Base-by-base conservation (phyloP, 2,329 filamentous ascomycete species). In the Penicillium palitans region DNA sequence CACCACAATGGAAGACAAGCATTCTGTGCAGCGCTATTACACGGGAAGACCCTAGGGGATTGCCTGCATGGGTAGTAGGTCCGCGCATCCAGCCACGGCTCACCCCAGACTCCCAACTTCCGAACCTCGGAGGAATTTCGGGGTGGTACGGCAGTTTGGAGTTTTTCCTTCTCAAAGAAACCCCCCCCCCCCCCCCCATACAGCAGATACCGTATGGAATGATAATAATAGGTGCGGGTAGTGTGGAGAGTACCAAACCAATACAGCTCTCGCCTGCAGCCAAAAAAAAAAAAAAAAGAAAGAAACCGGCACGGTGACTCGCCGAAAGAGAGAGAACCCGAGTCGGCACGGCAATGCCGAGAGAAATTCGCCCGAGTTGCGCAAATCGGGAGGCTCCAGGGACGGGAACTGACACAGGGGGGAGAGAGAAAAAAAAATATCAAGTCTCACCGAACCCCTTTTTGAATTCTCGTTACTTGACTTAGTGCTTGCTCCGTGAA, bases 261-360 rank as follows among this genome's bases (percentile, higher is more conserved):
- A 37, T 56, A 56, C 53, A 9, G 10, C n/a, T 24, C 8, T 7
- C 24, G n/a, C 24, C 8, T 49, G 17, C 4, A 33, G 6, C n/a
- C 6, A 8, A 33, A 27, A 52, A 40, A 31, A 39, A 25, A 7
- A 8, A 44, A 52, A 40, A 31, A 39, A 25, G 5, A 8, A 44
- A 27, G 37, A 40, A 39, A 39, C 52, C 52, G 52, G 52, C 33
- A 40, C 42, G 52, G 29, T 27, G 31, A 13, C 10, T 12, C 15
- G 21, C 7, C 17, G 33, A 15, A 15, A 40, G 35, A 41, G n/a
- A 41, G 15, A 40, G 39, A 50, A 17, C 13, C 58, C 60, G 58
- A 63, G 19, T 63, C 65, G 63, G 65, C 63, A 65, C 58, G 40
- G 59, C 53, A 37, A 60, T 65, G 63, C 65, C 65, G 63, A 63